Evolutionary conservation across 2,329 filamentous ascomycete species (phyloP), one percentile per base, ranked within the genome.

Genomic region (Talaromyces sp.): DNA sequence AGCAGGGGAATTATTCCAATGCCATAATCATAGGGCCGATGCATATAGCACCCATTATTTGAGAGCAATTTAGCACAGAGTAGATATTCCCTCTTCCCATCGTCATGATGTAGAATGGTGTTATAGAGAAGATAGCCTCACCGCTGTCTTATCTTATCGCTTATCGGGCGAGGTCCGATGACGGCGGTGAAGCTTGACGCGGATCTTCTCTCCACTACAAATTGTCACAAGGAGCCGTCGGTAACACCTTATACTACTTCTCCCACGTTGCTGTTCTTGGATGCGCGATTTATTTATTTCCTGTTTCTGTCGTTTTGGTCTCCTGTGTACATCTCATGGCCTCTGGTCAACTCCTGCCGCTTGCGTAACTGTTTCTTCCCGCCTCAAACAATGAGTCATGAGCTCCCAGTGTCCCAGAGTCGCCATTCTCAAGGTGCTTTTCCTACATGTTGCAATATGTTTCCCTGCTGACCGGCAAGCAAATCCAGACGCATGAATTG

Each of bases 1-100:
- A 89, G 67, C 82, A 88, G 65, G 76, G 82, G 54, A 80, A 80
- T 52, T 77, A 81, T 62, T 81, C 83, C 69, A 89, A 87, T 74
- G 86, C 88, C 58, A 79, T 91, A 56, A 66, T 77, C 6, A 75
- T 77, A 59, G 73, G 73, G 14, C 67, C 63, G 11, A 27, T 55
- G 4, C 56, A 61, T 51, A 21, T 29, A 52, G 48, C 48, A 46
- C 19, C 43, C 11, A 24, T 24, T 46, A 21, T 46, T 12, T 46
- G 11, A 46, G n/a, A 46, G 21, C 8, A 3, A 46, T 24, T 17
- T 9, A 24, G 43, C 19, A 24, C 24, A 46, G 19, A 46, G 9
- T 8, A 21, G n/a, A 17, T 1, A 7, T 46, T 11, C 21, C 8
- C 11, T 19, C 7, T 46, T 21, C 8, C 27, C 27, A 29, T 29